Evolutionary conservation across 345 rosid species (phyloP).

Genomic region (Pugionium dolabratum): DNA sequence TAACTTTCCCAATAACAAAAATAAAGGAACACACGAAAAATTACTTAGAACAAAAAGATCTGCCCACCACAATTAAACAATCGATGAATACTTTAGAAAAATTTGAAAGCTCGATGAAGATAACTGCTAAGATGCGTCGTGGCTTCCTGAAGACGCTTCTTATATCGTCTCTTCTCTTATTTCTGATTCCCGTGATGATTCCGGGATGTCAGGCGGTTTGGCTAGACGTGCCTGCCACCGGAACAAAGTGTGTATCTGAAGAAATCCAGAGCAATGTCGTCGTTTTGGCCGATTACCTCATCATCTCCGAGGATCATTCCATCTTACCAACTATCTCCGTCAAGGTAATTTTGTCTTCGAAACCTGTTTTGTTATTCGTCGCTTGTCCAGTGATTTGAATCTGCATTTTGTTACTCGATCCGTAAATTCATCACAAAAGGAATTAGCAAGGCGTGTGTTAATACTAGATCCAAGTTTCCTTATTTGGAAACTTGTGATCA

Average conservation of each 20-base stretch:
- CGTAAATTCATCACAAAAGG: background rate
- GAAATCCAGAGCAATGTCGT: conserved; percentile 82
- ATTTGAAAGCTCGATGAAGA: conserved; percentile 26
- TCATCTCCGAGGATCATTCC: conserved; percentile 59
- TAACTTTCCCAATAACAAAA: background rate
- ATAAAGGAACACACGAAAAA: background rate
- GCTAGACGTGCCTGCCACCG: conserved; percentile 73
- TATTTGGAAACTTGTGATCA: background rate
- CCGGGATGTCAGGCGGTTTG: conserved; percentile 57
- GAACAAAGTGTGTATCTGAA: conserved; percentile 95
- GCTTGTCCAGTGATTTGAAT: conserved; percentile 19
- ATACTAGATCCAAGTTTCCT: conserved; percentile 16
- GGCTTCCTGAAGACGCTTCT: background rate
- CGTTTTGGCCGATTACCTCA: conserved; percentile 74
- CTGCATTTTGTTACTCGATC: conserved; percentile 28
- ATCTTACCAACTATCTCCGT: conserved; percentile 50
- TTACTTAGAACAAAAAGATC: conserved; percentile 14
- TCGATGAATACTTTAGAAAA: conserved; percentile 11
- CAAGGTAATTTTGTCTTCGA: conserved; percentile 45
- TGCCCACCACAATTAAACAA: conserved; percentile 16
- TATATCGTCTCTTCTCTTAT: background rate
- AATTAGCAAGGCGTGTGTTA: background rate
- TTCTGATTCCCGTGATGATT: conserved; percentile 10
- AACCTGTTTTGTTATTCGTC: background rate
- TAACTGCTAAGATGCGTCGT: background rate